Conservation (phyloP, 495 filamentous ascomycete species). For the Penicillium atrosanguineum region DNA sequence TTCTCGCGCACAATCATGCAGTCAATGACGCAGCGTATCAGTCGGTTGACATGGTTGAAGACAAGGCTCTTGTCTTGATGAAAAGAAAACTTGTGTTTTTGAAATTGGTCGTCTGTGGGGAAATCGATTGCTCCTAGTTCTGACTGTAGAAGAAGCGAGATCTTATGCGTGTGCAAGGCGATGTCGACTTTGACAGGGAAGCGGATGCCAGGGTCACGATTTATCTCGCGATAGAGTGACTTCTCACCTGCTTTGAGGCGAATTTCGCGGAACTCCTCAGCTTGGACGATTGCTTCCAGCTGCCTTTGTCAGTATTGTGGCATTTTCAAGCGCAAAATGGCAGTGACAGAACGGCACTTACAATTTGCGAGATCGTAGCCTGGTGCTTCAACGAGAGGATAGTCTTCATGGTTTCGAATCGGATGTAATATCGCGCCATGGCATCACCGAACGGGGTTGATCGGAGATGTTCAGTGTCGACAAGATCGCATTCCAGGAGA, state of each 20-base stretch:
- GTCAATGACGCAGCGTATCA: conserved; percentile 84
- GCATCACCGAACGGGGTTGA: conserved; percentile 80
- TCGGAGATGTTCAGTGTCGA: conserved; percentile 52
- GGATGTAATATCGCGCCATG: conserved; percentile 91
- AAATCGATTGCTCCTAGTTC: conserved; percentile 76
- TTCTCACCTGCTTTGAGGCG: conserved; percentile 75
- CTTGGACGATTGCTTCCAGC: conserved; percentile 66
- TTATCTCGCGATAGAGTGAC: conserved; percentile 75
- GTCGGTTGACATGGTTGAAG: conserved; percentile 69
- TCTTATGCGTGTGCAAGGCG: conserved; percentile 70
- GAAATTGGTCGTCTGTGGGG: conserved; percentile 58
- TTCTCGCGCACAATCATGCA: conserved; percentile 71
- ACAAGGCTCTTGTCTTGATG: conserved; percentile 67
- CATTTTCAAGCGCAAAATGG: not conserved
- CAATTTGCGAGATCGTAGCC: conserved; percentile 66
- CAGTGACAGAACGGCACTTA: conserved; percentile 38
- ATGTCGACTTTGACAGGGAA: conserved; percentile 81
- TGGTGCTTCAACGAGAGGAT: conserved; percentile 62
- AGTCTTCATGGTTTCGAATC: conserved; percentile 85
- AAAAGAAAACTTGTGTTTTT: conserved; percentile 60
- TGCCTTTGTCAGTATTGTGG: conserved; percentile 38
- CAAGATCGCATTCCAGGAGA: conserved; percentile 60
- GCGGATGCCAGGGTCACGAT: conserved; percentile 67
- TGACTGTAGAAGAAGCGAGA: conserved; percentile 81
- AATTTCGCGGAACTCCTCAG: conserved; percentile 74